Conservation (phyloP, 495 filamentous ascomycete genomes). For the Parmelia sp. region DNA sequence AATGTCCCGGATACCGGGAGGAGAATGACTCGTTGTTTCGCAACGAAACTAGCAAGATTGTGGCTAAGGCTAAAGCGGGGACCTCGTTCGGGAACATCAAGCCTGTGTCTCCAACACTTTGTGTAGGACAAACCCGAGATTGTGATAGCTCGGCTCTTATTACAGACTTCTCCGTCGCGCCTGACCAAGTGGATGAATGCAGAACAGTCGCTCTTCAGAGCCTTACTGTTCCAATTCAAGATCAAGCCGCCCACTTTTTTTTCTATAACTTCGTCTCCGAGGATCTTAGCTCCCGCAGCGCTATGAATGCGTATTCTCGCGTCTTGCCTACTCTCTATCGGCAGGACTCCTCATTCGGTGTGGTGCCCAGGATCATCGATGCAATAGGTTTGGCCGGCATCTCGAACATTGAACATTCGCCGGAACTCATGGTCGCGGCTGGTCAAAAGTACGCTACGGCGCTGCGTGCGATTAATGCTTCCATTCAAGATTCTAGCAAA, state of each 20-base stretch:
- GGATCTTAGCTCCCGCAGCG: not conserved
- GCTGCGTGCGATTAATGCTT: constrained; percentile 45
- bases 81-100: constrained; percentile 21
- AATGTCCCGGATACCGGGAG: constrained; percentile 66
- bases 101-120: constrained; percentile 16
- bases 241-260: constrained; percentile 43
- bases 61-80: constrained; percentile 47
- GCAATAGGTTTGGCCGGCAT: constrained; percentile 49
- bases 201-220: constrained; percentile 18
- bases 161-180: not conserved
- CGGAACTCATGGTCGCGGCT: constrained; percentile 35
- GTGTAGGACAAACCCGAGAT: constrained; percentile 22
- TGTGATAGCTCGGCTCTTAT: constrained; percentile 14
- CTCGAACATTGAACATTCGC: constrained; percentile 36
- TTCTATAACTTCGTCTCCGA: constrained; percentile 21
- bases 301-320: constrained; percentile 25
- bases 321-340: constrained; percentile 21
- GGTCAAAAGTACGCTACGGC: constrained; percentile 45
- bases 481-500: constrained; percentile 46
- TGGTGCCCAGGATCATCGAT: constrained; percentile 40
- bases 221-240: constrained; percentile 28
- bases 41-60: constrained; percentile 63
- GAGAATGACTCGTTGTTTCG: constrained; percentile 65
- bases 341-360: constrained; percentile 24
- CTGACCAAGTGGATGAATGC: constrained; percentile 9